Percentiles rank a stretch among this genome's conserved stretches.
phyloP scores from a whole-genome alignment of 345 rosid species.

The Populus ilicifolia region DNA sequence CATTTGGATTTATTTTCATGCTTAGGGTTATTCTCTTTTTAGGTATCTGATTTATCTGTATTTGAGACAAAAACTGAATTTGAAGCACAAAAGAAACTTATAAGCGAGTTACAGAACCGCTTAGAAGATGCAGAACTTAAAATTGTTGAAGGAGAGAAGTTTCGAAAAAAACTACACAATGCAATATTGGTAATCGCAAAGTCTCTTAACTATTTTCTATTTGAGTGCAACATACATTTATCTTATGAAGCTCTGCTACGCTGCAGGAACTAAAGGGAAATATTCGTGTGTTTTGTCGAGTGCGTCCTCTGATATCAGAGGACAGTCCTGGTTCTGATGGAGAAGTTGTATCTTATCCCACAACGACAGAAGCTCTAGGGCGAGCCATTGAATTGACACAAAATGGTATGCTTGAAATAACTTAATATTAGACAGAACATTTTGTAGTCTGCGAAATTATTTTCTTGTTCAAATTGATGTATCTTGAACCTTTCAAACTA shows the following conservation, averaged over 20 bases:
- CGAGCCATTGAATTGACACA: conserved; percentile 71
- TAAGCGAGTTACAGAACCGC: conserved; percentile 55
- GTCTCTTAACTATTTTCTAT: not conserved
- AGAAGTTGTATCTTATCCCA: conserved; percentile 60
- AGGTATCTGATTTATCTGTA: conserved; percentile 75
- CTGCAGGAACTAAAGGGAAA: conserved; percentile 92
- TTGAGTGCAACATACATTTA: not conserved
- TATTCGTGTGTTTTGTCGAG: conserved; percentile 97
- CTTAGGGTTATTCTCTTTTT: conserved; percentile 9
- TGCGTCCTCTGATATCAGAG: conserved; percentile 75
- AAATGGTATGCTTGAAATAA: conserved; percentile 46
- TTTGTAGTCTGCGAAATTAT: not conserved
- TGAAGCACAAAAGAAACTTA: conserved; percentile 66
- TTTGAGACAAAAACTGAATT: conserved; percentile 70
- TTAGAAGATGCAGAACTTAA: conserved; percentile 84
- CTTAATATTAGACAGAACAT: not conserved
- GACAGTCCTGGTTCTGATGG: conserved; percentile 54
- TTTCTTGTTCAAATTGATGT: not conserved
- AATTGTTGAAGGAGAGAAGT: conserved; percentile 84
- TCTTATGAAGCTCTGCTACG: conserved; percentile 18
- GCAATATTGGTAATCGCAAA: conserved; percentile 69
- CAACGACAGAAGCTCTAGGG: conserved; percentile 69
- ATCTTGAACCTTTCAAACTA: not conserved
- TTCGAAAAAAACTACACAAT: conserved; percentile 90
- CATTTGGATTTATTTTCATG: conserved; percentile 6